Evolutionary conservation across 148 eudicot genomes (phyloP), one percentile per base, ranked within the genome.

Genomic region (Agrostemma githago): DNA sequence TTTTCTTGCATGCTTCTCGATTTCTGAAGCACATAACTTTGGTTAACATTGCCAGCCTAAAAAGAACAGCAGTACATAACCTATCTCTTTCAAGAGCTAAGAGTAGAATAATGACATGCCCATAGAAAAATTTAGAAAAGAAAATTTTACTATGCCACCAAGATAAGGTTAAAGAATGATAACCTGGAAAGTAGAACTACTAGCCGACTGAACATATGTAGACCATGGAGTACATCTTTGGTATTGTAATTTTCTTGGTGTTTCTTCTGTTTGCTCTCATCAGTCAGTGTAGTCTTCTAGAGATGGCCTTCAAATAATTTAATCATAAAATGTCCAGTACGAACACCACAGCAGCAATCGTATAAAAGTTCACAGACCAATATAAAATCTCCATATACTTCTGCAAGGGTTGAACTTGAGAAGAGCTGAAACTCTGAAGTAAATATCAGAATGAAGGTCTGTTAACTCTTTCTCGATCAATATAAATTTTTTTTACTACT

Each of bases 361-460:
- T 69, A 72, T 76, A 74, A 44, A 44, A 46, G 42, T 17, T 62
- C 54, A 46, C 53, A 15, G 16, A 19, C n/a, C 54, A 44, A 17
- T 2, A 20, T 17, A 9, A 16, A 64, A 39, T 9, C 1, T 14
- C 34, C 3, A 39, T 64, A 15, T 64, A 64, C 68, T 38, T 14
- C 34, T 10, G 60, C 72, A 69, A 39, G 60, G 5, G 58, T 42
- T 54, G 65, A 74, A 64, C 57, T 58, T 51, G 42, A 48, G 68
- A 65, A 66, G 42, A 75, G 72, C 58, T 69, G 41, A 69, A 51
- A 51, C 19, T 42, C 69, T 59, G 14, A 66, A 75, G 62, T 38
- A 56, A 58, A 26, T 48, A 66, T 51, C 79, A 78, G 4, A 74
- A 83, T 83, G 86, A 83, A 83, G 81, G 86, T 80, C 58, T 66